Conservation (phyloP, 352 stramenopile genomes). For the Phytophthora tentaculata region DNA sequence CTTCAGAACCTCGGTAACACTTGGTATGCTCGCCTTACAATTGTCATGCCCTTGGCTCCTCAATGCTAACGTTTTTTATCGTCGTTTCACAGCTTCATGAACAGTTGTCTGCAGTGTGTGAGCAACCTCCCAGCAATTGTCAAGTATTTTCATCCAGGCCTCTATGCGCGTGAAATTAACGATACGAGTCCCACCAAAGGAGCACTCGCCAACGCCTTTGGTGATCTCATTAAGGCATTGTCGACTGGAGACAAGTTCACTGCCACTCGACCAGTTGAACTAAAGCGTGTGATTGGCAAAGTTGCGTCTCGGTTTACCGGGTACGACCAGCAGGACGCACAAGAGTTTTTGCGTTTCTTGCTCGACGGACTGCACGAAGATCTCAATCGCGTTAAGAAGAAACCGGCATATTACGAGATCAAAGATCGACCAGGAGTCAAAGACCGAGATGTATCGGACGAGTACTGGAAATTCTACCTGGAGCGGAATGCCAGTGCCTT, state of each 20-base stretch:
- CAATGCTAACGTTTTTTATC: slow-evolving; percentile 3
- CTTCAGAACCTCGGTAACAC: slow-evolving; percentile 87
- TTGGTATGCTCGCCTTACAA: slow-evolving; percentile 42
- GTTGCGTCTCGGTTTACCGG: slow-evolving; percentile 72
- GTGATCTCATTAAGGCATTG: slow-evolving; percentile 70
- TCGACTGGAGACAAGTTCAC: slow-evolving; percentile 69
- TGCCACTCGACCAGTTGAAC: slow-evolving; percentile 58
- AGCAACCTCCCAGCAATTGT: slow-evolving; percentile 65
- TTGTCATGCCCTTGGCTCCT: not conserved
- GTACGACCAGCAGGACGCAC: slow-evolving; percentile 91
- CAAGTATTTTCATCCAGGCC: slow-evolving; percentile 59
- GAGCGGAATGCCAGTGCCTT: slow-evolving; percentile 72
- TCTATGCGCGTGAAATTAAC: slow-evolving; percentile 61
- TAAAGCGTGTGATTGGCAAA: slow-evolving; percentile 82
- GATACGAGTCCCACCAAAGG: slow-evolving; percentile 64
- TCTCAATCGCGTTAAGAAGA: slow-evolving; percentile 76
- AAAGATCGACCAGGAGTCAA: slow-evolving; percentile 54
- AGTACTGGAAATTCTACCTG: slow-evolving; percentile 90
- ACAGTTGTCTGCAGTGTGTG: slow-evolving; percentile 87
- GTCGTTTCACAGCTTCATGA: slow-evolving; percentile 78
- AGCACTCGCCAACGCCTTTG: slow-evolving; percentile 66
- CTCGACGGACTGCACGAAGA: slow-evolving; percentile 90
- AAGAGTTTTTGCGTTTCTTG: slow-evolving; percentile 91
- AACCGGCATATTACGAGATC: slow-evolving; percentile 81
- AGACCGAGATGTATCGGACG: slow-evolving; percentile 69